phyloP scores from a whole-genome alignment of 495 filamentous ascomycete genomes.

The Acidiella bohemica region DNA sequence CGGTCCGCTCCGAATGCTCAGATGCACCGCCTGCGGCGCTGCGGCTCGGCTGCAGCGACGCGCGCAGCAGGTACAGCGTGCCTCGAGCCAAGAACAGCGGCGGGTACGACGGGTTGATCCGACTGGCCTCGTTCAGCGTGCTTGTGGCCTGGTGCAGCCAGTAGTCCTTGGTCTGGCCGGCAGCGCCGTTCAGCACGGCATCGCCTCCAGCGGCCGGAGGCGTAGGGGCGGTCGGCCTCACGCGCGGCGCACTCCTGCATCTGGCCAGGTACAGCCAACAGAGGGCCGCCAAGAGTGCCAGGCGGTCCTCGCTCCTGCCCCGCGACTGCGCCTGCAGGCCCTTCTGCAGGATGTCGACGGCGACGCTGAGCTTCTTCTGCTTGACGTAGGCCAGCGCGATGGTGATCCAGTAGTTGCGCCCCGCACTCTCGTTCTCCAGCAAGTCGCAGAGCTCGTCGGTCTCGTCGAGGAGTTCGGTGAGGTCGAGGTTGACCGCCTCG shows the following conservation, averaged over 20 bases:
- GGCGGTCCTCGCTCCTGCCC: conserved; percentile 64
- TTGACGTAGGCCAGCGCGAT: conserved; percentile 96
- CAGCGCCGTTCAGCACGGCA: too few species aligned
- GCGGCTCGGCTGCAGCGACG: conserved; percentile 68
- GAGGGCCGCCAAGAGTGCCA: conserved; percentile 67
- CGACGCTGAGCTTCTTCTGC: conserved; percentile 79
- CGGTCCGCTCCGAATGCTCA: conserved; percentile 63
- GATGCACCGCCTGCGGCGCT: conserved; percentile 42
- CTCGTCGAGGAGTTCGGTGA: conserved; percentile 81
- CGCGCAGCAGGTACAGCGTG: conserved; percentile 73
- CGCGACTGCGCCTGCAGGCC: conserved; percentile 60
- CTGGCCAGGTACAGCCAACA: conserved; percentile 91
- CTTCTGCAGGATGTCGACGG: conserved; percentile 82
- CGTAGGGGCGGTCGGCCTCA: conserved; percentile 23
- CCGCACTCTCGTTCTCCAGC: conserved; percentile 80
- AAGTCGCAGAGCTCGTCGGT: conserved; percentile 89
- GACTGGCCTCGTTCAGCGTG: conserved; percentile 80
- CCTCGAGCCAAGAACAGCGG: conserved; percentile 85
- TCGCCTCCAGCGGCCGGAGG: too few species aligned
- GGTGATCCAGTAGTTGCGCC: conserved; percentile 84
- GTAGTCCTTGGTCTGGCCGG: conserved; percentile 77
- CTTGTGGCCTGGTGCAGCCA: conserved; percentile 84
- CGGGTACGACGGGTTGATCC: conserved; percentile 82
- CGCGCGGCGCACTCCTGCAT: conserved; percentile 75
- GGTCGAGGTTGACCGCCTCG: conserved; percentile 77